These are phyloP conservation scores for Fusarium sp. DNA, from an alignment of 2,329 filamentous ascomycete species.

Conservation along the genomic window DNA sequence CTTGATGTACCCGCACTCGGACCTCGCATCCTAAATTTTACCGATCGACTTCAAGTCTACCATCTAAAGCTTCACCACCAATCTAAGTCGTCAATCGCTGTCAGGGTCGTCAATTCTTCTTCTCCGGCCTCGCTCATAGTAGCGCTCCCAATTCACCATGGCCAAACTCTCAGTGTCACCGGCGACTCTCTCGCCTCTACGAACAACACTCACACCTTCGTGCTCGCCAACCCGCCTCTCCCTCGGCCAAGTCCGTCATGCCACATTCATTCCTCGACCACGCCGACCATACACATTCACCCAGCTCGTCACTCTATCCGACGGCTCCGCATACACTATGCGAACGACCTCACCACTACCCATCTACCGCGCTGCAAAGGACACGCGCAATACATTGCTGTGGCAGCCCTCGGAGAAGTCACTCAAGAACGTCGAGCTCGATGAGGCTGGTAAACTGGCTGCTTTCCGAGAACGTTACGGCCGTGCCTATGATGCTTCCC, in stretches of 20 bases:
- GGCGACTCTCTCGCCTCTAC: conserved; percentile 43
- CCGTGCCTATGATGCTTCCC: conserved; percentile 76
- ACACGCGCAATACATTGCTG: conserved; percentile 86
- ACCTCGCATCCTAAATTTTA: conserved; percentile 44
- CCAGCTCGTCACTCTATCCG: conserved; percentile 91
- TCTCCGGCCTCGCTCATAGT: neutral
- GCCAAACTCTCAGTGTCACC: conserved; percentile 42
- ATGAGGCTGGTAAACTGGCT: conserved; percentile 89
- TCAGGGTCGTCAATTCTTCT: conserved; percentile 23
- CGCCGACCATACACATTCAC: conserved; percentile 95
- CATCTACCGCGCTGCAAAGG: conserved; percentile 72
- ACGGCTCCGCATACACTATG: conserved; percentile 85
- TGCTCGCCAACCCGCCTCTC: conserved; percentile 40
- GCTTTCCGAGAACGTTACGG: conserved; percentile 90
- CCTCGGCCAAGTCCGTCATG: conserved; percentile 74
- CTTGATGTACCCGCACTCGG: conserved; percentile 23
- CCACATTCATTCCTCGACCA: conserved; percentile 86
- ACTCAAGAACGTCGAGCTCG: conserved; percentile 88
- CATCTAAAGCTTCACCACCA: conserved; percentile 20
- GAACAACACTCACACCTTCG: conserved; percentile 42
- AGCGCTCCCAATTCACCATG: conserved; percentile 36
- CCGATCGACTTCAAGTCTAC: conserved; percentile 27
- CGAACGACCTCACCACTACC: conserved; percentile 78
- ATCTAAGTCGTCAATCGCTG: conserved; percentile 13
- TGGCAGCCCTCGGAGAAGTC: conserved; percentile 90